Percentiles rank a stretch among this genome's conserved stretches.
Conservation (phyloP, 176 grass and related monocot genomes). For the Avena eriantha region DNA sequence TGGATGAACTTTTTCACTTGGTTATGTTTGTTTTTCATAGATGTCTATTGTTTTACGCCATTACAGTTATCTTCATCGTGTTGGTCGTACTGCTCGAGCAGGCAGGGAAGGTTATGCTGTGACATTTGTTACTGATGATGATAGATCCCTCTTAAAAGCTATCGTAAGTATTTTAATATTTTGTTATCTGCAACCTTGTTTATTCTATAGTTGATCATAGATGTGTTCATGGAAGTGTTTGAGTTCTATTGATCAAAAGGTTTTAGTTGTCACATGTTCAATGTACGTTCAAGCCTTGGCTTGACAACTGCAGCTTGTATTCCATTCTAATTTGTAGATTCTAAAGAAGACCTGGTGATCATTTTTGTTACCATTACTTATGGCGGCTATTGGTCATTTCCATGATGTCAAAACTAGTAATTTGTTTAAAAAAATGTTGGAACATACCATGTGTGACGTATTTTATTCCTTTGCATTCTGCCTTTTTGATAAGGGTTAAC, state of each 20-base stretch:
- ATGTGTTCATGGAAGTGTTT: not conserved
- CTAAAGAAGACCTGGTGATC: not conserved
- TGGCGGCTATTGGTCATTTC: not conserved
- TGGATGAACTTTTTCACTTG: not conserved
- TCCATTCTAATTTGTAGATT: conserved; percentile 7
- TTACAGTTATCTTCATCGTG: conserved; percentile 93
- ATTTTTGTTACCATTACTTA: conserved; percentile 24
- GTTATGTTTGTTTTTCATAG: conserved; percentile 1
- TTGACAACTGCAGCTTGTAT: not conserved
- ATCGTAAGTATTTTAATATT: conserved; percentile 70
- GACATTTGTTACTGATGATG: conserved; percentile 98
- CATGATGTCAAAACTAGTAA: conserved; percentile 2
- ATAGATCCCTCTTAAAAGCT: conserved; percentile 92
- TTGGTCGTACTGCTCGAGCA: conserved; percentile 88
- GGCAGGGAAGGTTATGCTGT: conserved; percentile 94
- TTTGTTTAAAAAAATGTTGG: too few relatives aligned
- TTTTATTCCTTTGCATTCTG: not conserved
- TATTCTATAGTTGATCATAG: not conserved
- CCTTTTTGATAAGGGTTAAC: too few relatives aligned
- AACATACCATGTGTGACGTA: not conserved
- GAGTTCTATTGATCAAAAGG: conserved; percentile 4
- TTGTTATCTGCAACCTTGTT: not conserved
- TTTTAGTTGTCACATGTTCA: conserved; percentile 5
- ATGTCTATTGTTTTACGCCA: not conserved
- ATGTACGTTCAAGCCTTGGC: conserved; percentile 1